Percentiles rank a stretch among this genome's conserved stretches.
phyloP scores from a whole-genome alignment of 805 yeast species.

The Myxozyma vanderwaltii region DNA sequence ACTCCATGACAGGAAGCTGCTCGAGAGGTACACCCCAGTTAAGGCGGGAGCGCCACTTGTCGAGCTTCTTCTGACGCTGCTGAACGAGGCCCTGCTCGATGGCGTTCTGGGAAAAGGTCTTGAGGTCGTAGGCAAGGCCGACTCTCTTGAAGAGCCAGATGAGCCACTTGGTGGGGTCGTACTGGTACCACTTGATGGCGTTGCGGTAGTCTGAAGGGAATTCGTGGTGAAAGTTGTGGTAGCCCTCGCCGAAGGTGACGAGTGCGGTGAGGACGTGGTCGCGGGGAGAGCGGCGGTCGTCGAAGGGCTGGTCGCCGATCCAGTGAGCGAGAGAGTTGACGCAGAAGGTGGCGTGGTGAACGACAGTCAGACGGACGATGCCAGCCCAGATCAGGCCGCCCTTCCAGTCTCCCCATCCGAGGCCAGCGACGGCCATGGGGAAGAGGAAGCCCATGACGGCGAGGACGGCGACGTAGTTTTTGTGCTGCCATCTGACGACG shows the following conservation, averaged over 20 bases:
- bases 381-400: conserved; percentile 87
- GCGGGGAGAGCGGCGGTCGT: conserved; percentile 70
- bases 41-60: conserved; percentile 70
- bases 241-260: conserved; percentile 85
- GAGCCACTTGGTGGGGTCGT: conserved; percentile 86
- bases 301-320: conserved; percentile 72
- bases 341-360: conserved; percentile 78
- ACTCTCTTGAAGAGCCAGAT: conserved; percentile 55
- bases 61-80: conserved; percentile 80
- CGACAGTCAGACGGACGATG: conserved; percentile 63
- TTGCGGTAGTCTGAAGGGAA: conserved; percentile 88
- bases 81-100: conserved; percentile 72
- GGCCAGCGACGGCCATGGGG: conserved; percentile 68
- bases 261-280: conserved; percentile 65
- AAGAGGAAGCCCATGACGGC: conserved; percentile 55
- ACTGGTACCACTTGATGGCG: conserved; percentile 68
- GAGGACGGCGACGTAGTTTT: conserved; percentile 63
- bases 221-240: conserved; percentile 93
- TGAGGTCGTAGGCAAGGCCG: conserved; percentile 62
- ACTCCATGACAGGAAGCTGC: conserved; percentile 69
- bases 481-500: conserved; percentile 67
- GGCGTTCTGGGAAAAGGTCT: conserved; percentile 58
- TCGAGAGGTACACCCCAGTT: conserved; percentile 96
- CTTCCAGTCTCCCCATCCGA: conserved; percentile 67
- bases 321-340: conserved; percentile 84